A percentile compares a stretch with the other conserved stretches of the same genome.
Evolutionary conservation across 2,329 filamentous ascomycete genomes (phyloP).

Genomic region (Aspergillus puulaauensis): DNA sequence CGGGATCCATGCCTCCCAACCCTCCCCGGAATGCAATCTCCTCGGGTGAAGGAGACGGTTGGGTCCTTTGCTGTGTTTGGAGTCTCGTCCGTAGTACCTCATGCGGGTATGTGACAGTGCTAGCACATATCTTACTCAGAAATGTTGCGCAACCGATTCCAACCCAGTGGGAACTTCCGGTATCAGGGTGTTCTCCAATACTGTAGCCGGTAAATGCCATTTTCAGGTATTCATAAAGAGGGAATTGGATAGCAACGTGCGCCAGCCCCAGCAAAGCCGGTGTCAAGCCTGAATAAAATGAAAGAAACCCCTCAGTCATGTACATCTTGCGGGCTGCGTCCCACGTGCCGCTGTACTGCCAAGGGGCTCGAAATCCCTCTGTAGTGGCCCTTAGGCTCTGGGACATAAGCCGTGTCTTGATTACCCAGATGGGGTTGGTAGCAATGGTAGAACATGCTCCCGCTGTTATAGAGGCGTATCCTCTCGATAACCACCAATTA

Average conservation of each 20-base stretch:
- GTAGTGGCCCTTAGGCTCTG: conserved; percentile 63
- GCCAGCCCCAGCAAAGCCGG: conserved; percentile 88
- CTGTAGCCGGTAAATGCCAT: conserved; percentile 83
- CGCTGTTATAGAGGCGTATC: conserved; percentile 86
- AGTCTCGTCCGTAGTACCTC: conserved; percentile 91
- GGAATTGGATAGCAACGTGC: conserved; percentile 96
- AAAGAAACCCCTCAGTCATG: conserved; percentile 76
- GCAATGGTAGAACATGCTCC: conserved; percentile 90
- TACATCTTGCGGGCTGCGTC: conserved; percentile 98
- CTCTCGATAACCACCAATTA: conserved; percentile 74
- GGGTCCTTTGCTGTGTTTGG: conserved; percentile 83
- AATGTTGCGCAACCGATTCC: conserved; percentile 88
- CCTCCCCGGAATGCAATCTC: conserved; percentile 50
- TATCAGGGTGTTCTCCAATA: conserved; percentile 71
- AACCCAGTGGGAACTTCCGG: conserved; percentile 68
- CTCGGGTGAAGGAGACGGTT: conserved; percentile 46
- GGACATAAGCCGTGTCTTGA: conserved; percentile 97
- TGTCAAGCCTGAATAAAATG: conserved; percentile 93
- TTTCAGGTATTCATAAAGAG: conserved; percentile 91
- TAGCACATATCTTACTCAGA: conserved; percentile 90
- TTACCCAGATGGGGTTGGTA: conserved; percentile 99
- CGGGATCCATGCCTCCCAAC: conserved; percentile 43
- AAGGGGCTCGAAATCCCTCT: conserved; percentile 56
- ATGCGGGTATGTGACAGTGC: conserved; percentile 93
- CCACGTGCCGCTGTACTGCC: conserved; percentile 86